These are phyloP conservation scores for Hyphopichia pseudoburtonii DNA, from an alignment of 1,139 yeast genomes.

Conservation along the genomic window DNA sequence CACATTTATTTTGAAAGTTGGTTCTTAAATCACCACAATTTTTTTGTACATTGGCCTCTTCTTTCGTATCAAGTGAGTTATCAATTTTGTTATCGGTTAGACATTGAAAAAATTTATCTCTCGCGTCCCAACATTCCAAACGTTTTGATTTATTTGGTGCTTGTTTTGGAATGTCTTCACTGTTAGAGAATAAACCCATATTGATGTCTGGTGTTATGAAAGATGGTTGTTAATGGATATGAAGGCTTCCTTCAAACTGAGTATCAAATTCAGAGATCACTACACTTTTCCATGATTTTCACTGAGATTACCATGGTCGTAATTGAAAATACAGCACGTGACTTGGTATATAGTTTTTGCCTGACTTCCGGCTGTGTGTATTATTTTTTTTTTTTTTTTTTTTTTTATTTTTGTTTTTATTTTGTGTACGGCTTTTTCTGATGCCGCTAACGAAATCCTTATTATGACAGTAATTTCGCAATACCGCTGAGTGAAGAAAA, in stretches of 20 bases:
- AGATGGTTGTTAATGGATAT: background rate
- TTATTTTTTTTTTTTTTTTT: background rate
- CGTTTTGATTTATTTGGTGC: slow-evolving; percentile 46
- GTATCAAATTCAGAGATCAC: too few species aligned
- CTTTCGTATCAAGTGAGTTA: slow-evolving; percentile 44
- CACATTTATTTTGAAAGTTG: slow-evolving; percentile 42
- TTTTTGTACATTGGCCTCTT: slow-evolving; percentile 28
- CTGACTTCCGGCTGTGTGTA: too few species aligned
- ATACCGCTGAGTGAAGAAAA: background rate
- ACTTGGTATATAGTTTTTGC: too few species aligned
- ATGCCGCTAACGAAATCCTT: too few species aligned
- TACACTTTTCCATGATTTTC: too few species aligned
- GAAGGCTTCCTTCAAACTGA: too few species aligned
- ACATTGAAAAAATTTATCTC: slow-evolving; percentile 45
- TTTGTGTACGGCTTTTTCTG: background rate
- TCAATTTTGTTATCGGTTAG: slow-evolving; percentile 40
- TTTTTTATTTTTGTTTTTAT: too few species aligned
- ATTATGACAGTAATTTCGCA: background rate
- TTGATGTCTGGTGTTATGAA: background rate
- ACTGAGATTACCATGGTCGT: too few species aligned
- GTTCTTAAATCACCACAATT: slow-evolving; percentile 37
- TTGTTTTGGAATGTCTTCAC: slow-evolving; percentile 23
- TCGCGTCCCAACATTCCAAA: slow-evolving; percentile 44
- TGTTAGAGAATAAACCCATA: slow-evolving; percentile 39
- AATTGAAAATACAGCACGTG: too few species aligned